A percentile compares a stretch with the other conserved stretches of the same genome.
These are phyloP conservation scores for Taphrina pruni DNA, from an alignment of 1,139 yeast species.

Conservation along the genomic window DNA sequence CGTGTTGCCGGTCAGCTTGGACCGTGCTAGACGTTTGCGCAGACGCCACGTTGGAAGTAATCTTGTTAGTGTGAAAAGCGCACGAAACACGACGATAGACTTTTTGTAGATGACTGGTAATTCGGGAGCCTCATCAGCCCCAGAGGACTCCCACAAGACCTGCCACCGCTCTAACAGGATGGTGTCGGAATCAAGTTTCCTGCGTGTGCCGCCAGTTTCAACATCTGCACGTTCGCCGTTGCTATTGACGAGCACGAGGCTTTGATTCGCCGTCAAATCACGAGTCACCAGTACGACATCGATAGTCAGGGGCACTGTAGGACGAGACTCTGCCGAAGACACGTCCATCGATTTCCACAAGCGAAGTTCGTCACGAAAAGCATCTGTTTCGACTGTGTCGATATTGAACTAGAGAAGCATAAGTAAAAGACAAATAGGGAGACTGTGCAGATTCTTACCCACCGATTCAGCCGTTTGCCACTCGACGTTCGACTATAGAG, in stretches of 20 bases:
- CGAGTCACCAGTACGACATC: constrained; percentile 82
- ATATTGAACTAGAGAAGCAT: constrained; percentile 62
- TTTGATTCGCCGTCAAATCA: constrained; percentile 63
- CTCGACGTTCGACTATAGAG: constrained; percentile 39
- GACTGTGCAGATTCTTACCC: constrained; percentile 12
- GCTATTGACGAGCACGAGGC: constrained; percentile 64
- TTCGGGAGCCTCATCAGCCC: constrained; percentile 49
- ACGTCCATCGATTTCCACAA: constrained; percentile 61
- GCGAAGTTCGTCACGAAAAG: constrained; percentile 62
- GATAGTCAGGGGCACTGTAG: constrained; percentile 60
- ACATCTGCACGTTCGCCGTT: constrained; percentile 60
- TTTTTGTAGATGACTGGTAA: constrained; percentile 75
- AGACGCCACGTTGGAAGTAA: constrained; percentile 75
- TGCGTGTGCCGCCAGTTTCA: constrained; percentile 52
- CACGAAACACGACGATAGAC: constrained; percentile 73
- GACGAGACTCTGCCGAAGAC: constrained; percentile 42
- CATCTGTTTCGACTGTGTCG: constrained; percentile 59
- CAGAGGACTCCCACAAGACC: constrained; percentile 67
- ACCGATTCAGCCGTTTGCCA: constrained; percentile 27
- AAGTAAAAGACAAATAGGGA: neutral
- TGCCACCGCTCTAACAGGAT: constrained; percentile 93
- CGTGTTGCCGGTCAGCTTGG: constrained; percentile 54
- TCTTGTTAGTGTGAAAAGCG: constrained; percentile 69
- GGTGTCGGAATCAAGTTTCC: constrained; percentile 66
- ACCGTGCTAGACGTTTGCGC: constrained; percentile 54